Percentiles rank a stretch among this genome's conserved stretches.
Evolutionary conservation across 2,329 filamentous ascomycete genomes (phyloP).

Genomic region (Talaromyces sp.): DNA sequence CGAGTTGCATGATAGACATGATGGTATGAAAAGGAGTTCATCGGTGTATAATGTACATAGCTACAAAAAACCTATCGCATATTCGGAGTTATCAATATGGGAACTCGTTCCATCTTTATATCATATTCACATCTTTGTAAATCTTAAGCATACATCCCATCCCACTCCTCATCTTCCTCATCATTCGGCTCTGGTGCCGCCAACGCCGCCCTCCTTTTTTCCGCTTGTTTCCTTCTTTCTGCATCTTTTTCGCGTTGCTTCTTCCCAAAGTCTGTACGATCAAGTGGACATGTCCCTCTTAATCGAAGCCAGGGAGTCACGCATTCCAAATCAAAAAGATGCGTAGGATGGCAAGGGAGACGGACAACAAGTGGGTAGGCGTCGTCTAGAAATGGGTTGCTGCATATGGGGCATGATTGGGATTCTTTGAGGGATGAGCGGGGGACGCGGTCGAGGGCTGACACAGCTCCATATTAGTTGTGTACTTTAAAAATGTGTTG

Average conservation of each 20-base stretch:
- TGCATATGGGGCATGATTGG: slow-evolving; percentile 59
- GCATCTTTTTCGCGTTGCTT: slow-evolving; percentile 50
- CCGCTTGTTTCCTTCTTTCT: slow-evolving; percentile 52
- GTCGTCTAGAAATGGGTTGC: slow-evolving; percentile 60
- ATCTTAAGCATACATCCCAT: slow-evolving; percentile 46
- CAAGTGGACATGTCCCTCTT: slow-evolving; percentile 62
- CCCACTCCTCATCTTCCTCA: slow-evolving; percentile 47
- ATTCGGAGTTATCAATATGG: background rate
- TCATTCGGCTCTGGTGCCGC: slow-evolving; percentile 30
- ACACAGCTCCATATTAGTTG: background rate
- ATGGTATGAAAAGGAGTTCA: background rate
- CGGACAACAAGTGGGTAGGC: slow-evolving; percentile 62
- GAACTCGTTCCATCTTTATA: background rate
- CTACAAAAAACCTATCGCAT: background rate
- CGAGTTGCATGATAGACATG: slow-evolving; percentile 9
- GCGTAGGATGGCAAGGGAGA: slow-evolving; percentile 59
- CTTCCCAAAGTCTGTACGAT: slow-evolving; percentile 58
- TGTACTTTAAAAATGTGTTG: background rate
- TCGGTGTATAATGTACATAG: slow-evolving; percentile 10
- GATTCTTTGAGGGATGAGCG: slow-evolving; percentile 52
- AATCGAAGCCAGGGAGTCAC: slow-evolving; percentile 63
- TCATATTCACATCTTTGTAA: background rate
- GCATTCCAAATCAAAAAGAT: slow-evolving; percentile 64
- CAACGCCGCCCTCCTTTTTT: slow-evolving; percentile 34
- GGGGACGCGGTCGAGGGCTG: slow-evolving; percentile 57